Base-by-base conservation (phyloP, 108 stramenopile genomes). In the Nitzschia inconspicua region DNA sequence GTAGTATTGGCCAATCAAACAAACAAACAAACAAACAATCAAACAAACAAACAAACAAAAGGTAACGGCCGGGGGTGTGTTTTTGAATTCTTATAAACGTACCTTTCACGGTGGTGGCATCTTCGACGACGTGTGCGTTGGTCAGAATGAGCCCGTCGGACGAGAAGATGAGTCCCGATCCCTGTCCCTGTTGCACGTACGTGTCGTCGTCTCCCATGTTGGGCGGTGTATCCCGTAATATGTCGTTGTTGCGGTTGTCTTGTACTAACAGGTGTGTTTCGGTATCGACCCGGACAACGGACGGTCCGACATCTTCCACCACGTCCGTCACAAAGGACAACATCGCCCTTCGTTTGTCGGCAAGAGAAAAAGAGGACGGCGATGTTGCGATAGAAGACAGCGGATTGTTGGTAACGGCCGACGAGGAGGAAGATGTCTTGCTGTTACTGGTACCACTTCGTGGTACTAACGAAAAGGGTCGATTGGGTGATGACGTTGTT, bases 121-220 rank as follows among this genome's bases (percentile, higher is more conserved):
- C 83, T 63, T 93, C 86, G 16, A 96, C 82, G 16, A 96, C 95
- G 68, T 96, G 95, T 2, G 92, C 92, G 61, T 96, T 96, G 20
- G 95, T 96, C 32, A 93, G 58, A 41, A 96, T 80, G 44, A 82
- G 81, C 22, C 94, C 90, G 48, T 90, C 76, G 16, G 65, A 43
- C 26, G 80, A 77, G 44, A 91, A 80, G 14, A 96, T 88, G 25
- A 95, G 52, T 24, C 95, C 95, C 3, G 90, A 90, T 23, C 95
- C 95, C 54, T 89, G 90, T 2, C 89, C 91, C 60, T 88, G 85
- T 43, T 93, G 83, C 10, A 80, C 37, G 35, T 44, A 75, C 13
- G 27, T 49, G 4, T 32, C 20, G 25, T 23, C 34, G n/a, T n/a
- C n/a, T n/a, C n/a, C n/a, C n/a, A n/a, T n/a, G 1, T 36, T 63